Base-by-base conservation (phyloP, 2,329 filamentous ascomycete species). In the Xylaria sp. region DNA sequence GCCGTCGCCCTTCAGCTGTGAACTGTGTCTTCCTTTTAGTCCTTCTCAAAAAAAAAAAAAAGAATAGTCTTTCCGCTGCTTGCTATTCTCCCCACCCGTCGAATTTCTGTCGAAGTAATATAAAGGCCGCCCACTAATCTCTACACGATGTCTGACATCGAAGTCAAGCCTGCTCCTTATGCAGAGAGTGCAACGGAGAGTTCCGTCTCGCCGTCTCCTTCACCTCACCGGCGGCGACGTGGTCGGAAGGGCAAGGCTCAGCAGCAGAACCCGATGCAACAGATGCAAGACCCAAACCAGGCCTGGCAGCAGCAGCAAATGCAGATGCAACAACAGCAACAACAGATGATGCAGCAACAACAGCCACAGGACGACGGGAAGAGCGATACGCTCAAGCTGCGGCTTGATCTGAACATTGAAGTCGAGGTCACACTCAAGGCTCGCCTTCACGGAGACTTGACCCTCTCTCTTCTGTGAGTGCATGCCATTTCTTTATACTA, bases 391-490 rank as follows among this genome's bases (percentile, higher is more conserved):
- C 79, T 94, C 74, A 89, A 89, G 72, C 78, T 95, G 69, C 84
- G 89, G 55, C 79, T 94, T 31, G 92, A 95, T 73, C 82, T 93
- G 64, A 95, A 95, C 77, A 80, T 95, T 61, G 92, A 95, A 70
- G 86, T 95, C 57, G 92, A 95, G 76, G 91, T 95, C 66, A 90
- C 93, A 71, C 84, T 95, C 67, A 95, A 94, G 82, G 92, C 92
- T n/a, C 89, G 89, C 76, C 92, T 95, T 69, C 88, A 93, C 70
- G 92, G 92, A 73, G 92, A 96, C 79, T 78, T 96, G 69, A 92
- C 91, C 42, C 78, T 95, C 68, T 89, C 88, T 67, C 82, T 95
- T 68, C 77, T 85, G 83, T 85, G 79, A 75, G 83, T 80, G 40
- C 21, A 8, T n/a, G 12, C 23, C 43, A n/a, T 14, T 21, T 40